Evolutionary conservation across 768 basidiomycete species (phyloP).

Genomic region (Boletus subparvulus): DNA sequence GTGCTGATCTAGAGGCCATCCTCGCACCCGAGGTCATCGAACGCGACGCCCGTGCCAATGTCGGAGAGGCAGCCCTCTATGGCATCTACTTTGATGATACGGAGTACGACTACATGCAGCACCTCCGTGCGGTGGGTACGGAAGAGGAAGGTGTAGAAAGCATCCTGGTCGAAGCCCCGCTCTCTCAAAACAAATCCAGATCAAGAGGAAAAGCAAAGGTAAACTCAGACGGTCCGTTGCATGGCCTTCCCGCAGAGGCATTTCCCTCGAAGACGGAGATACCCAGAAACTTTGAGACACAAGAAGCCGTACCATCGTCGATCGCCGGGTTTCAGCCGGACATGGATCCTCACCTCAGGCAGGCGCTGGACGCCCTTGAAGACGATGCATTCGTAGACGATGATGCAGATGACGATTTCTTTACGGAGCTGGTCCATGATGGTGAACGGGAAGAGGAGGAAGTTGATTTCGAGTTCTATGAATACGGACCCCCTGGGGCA

Average conservation of each 20-base stretch:
- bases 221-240: conserved; percentile 38
- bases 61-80: conserved; percentile 87
- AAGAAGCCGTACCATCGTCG: conserved; percentile 76
- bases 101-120: conserved; percentile 98
- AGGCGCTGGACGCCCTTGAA: conserved; percentile 90
- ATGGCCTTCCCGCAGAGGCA: conserved; percentile 65
- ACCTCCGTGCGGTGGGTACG: conserved; percentile 75
- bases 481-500: conserved; percentile 37
- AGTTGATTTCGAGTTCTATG: conserved; percentile 65
- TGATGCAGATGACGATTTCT: conserved; percentile 71
- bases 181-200: conserved; percentile 36
- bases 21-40: conserved; percentile 49
- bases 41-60: conserved; percentile 50
- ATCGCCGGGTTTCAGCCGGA: conserved; percentile 90
- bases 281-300: conserved; percentile 70
- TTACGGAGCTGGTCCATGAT: conserved; percentile 64
- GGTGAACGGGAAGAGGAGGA: conserved; percentile 68
- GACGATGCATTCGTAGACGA: conserved; percentile 94
- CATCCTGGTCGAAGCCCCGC: conserved; percentile 75
- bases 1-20: conserved; percentile 71
- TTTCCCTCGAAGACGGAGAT: conserved; percentile 74
- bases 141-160: conserved; percentile 82
- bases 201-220: conserved; percentile 37
- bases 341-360: conserved; percentile 94
- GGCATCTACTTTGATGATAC: conserved; percentile 95